phyloP scores from a whole-genome alignment of 305 asterid genomes.

The Striga hermonthica region DNA sequence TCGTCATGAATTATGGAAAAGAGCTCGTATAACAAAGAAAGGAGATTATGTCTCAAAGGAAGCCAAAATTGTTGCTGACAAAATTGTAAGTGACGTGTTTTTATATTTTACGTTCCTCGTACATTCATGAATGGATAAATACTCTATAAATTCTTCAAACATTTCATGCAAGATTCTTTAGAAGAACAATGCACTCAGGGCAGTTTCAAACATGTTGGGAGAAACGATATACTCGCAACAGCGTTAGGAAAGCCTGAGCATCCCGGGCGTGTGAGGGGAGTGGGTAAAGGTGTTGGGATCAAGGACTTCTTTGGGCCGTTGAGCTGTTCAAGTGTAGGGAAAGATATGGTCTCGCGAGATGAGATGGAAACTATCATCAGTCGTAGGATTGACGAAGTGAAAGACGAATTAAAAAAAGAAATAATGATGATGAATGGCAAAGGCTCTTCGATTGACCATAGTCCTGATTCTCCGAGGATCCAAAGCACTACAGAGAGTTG shows the following conservation, averaged over 20 bases:
- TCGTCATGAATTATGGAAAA: constrained; percentile 3
- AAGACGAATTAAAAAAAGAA: background rate
- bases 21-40: background rate
- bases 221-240: background rate
- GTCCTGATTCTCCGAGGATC: background rate
- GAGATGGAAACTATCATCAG: background rate
- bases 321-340: background rate
- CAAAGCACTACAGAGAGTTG: background rate
- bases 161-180: background rate
- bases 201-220: background rate
- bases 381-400: background rate
- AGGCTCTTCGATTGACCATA: too few relatives aligned
- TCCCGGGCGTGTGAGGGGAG: background rate
- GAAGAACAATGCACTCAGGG: background rate
- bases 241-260: background rate
- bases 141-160: too few relatives aligned
- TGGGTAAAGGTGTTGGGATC: background rate
- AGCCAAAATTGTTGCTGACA: background rate
- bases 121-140: too few relatives aligned
- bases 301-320: background rate
- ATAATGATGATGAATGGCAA: background rate
- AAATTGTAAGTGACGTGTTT: background rate
- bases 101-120: background rate
- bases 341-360: background rate
- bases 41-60: background rate